phyloP scores from a whole-genome alignment of 108 stramenopile genomes.

The Stephanodiscus minutulus region DNA sequence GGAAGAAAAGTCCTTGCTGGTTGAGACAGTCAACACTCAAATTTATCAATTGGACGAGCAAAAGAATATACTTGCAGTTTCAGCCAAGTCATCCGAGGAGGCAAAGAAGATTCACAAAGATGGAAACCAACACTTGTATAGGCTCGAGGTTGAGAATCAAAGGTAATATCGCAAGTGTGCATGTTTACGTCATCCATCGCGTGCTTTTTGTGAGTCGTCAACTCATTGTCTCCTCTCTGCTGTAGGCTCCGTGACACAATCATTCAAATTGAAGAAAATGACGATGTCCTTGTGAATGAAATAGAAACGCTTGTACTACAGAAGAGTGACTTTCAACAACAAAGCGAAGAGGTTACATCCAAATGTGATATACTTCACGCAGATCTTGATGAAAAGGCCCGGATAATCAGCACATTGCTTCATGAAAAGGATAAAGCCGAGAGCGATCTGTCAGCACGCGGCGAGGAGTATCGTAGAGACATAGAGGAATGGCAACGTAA shows the following conservation, averaged over 20 bases:
- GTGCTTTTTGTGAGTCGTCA: neutral
- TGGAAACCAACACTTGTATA: constrained; percentile 20
- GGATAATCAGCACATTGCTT: constrained; percentile 7
- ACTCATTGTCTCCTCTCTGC: neutral
- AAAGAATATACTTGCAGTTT: constrained; percentile 22
- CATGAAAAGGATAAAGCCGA: constrained; percentile 22
- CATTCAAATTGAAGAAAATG: constrained; percentile 40
- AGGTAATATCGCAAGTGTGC: neutral
- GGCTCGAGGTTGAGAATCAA: constrained; percentile 48
- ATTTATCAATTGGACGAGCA: constrained; percentile 34
- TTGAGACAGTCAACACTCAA: constrained; percentile 30
- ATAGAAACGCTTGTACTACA: constrained; percentile 44
- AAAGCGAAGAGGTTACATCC: constrained; percentile 19
- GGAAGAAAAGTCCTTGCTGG: constrained; percentile 22
- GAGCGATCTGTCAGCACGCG: constrained; percentile 14
- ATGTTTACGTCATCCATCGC: neutral
- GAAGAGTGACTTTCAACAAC: constrained; percentile 30
- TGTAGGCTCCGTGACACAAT: constrained; percentile 29
- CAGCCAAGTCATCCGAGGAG: constrained; percentile 30
- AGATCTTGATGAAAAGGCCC: constrained; percentile 31
- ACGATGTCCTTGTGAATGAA: constrained; percentile 42
- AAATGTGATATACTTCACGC: constrained; percentile 37
- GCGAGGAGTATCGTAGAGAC: constrained; percentile 3
- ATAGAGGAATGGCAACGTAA: constrained; percentile 19
- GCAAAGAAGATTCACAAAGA: constrained; percentile 24